Conservation (phyloP, 805 yeast genomes). For the Sugiyamaella smithiae region DNA sequence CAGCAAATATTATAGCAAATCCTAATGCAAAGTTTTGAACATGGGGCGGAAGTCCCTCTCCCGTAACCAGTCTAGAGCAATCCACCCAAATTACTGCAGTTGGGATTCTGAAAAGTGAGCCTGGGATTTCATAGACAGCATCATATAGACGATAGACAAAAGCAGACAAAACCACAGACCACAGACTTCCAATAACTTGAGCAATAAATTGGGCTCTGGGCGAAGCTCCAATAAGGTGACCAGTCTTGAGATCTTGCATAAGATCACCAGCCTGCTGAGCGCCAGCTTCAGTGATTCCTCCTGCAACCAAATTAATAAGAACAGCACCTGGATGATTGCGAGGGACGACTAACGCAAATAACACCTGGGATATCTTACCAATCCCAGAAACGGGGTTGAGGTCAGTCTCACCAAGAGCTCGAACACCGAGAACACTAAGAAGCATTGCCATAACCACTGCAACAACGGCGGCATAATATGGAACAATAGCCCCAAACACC, state of each 20-base stretch:
- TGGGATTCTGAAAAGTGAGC: conserved; percentile 77
- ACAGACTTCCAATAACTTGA: conserved; percentile 81
- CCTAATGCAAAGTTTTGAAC: conserved; percentile 64
- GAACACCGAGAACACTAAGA: conserved; percentile 79
- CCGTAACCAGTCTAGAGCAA: conserved; percentile 89
- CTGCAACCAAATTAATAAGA: conserved; percentile 83
- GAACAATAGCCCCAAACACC: conserved; percentile 71
- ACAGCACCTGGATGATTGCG: conserved; percentile 74
- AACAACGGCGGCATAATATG: conserved; percentile 61
- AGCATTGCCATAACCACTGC: conserved; percentile 76
- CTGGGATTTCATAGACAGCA: conserved; percentile 80
- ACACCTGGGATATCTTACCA: conserved; percentile 86
- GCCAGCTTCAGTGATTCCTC: conserved; percentile 97
- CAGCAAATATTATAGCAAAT: conserved; percentile 64
- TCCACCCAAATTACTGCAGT: conserved; percentile 97
- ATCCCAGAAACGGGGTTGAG: conserved; percentile 95
- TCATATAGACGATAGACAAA: conserved; percentile 82
- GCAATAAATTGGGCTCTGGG: conserved; percentile 91
- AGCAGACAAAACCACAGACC: conserved; percentile 77
- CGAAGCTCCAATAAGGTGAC: conserved; percentile 86
- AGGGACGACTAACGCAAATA: conserved; percentile 82
- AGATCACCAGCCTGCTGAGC: conserved; percentile 99
- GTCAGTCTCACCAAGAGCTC: conserved; percentile 96
- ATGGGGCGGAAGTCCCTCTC: conserved; percentile 81
- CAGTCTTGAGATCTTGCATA: conserved; percentile 96